phyloP scores from a whole-genome alignment of 1,139 yeast species.

The Suhomyces panamericanus region DNA sequence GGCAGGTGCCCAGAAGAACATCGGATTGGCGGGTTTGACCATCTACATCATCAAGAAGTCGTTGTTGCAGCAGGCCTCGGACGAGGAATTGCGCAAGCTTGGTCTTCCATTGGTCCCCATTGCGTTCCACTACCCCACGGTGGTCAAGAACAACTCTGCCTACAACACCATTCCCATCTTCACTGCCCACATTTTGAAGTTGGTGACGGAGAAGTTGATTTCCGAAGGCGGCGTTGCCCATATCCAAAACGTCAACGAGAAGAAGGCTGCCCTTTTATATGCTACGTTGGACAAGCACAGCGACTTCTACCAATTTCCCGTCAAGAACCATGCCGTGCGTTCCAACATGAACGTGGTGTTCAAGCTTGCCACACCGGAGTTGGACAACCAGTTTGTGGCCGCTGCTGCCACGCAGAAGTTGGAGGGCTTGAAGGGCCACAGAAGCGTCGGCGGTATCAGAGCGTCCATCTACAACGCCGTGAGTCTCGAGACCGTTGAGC shows the following conservation, averaged over 20 bases:
- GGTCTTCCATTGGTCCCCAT: constrained; percentile 80
- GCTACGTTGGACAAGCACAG: constrained; percentile 64
- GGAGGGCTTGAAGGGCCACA: constrained; percentile 88
- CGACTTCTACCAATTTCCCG: constrained; percentile 65
- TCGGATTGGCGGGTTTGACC: constrained; percentile 94
- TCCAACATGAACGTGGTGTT: constrained; percentile 94
- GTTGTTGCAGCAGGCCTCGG: constrained; percentile 66
- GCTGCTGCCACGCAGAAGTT: constrained; percentile 55
- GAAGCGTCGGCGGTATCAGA: constrained; percentile 97
- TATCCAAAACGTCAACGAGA: constrained; percentile 58
- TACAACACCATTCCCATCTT: constrained; percentile 95
- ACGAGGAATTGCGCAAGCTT: constrained; percentile 56
- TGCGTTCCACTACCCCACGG: constrained; percentile 84
- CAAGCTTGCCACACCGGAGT: constrained; percentile 60
- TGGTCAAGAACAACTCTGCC: constrained; percentile 84
- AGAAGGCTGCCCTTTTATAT: constrained; percentile 66
- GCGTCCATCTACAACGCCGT: constrained; percentile 93
- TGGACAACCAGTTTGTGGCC: constrained; percentile 67
- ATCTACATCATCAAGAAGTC: constrained; percentile 84
- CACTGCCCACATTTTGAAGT: constrained; percentile 79
- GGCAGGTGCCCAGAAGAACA: constrained; percentile 98
- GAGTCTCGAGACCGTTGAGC: constrained; percentile 58
- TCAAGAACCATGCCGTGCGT: constrained; percentile 55
- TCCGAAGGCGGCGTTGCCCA: constrained; percentile 55
- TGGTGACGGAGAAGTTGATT: constrained; percentile 67